Conservation (phyloP, 768 basidiomycete genomes). For the Albatrellus ellisii region DNA sequence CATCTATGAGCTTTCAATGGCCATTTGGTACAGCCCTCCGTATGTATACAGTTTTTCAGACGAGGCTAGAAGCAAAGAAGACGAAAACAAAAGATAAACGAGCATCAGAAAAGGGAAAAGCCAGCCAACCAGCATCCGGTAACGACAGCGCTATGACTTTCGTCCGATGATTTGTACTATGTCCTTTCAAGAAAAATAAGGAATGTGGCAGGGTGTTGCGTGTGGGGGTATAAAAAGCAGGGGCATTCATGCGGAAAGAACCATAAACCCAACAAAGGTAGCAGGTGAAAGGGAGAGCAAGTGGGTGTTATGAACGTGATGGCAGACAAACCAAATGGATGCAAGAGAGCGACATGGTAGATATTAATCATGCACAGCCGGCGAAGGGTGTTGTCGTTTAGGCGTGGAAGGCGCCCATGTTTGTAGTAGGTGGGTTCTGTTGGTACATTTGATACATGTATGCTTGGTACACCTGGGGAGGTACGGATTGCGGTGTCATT, state of each 20-base stretch:
- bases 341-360: conserved; percentile 6
- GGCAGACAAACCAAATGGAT: conserved; percentile 1
- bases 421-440: conserved; percentile 43
- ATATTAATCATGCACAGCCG: conserved; percentile 5
- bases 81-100: not conserved
- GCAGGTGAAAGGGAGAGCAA: not conserved
- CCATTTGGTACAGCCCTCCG: not conserved
- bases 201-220: not conserved
- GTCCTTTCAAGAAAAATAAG: not conserved
- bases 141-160: not conserved
- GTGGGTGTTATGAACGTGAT: not conserved
- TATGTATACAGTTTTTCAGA: conserved; percentile 1
- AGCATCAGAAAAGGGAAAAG: not conserved
- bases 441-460: conserved; percentile 77
- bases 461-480: conserved; percentile 60
- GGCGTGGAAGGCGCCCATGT: conserved; percentile 59
- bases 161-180: conserved; percentile 1
- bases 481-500: conserved; percentile 41
- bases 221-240: not conserved
- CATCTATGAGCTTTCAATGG: not conserved
- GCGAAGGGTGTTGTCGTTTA: conserved; percentile 12
- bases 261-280: not conserved
- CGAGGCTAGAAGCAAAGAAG: not conserved
- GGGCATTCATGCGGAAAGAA: not conserved
- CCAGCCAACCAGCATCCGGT: not conserved